Conservation (phyloP, 345 rosid species). For the Citrus medica region DNA sequence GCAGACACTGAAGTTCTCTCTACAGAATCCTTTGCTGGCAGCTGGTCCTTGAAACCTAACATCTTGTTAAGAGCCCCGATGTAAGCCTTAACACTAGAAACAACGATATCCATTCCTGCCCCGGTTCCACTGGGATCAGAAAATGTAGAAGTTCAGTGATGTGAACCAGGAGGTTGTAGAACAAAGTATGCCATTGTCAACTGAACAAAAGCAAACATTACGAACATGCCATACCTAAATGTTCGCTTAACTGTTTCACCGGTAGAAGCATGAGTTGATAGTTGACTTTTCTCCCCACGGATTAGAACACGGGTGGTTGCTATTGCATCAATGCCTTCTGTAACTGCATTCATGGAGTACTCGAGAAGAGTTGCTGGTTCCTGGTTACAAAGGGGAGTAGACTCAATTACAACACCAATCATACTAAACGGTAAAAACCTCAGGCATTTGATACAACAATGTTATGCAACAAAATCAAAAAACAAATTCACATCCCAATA, state of each 20-base stretch:
- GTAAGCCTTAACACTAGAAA: slow-evolving; percentile 91
- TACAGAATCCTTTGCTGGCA: slow-evolving; percentile 23
- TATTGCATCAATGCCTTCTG: slow-evolving; percentile 97
- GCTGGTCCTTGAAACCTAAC: slow-evolving; percentile 54
- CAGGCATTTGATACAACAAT: not conserved
- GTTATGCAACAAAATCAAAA: not conserved
- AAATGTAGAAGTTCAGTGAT: not conserved
- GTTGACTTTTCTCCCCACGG: slow-evolving; percentile 48
- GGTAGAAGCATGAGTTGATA: slow-evolving; percentile 49
- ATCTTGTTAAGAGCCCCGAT: slow-evolving; percentile 84
- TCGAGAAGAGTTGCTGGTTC: slow-evolving; percentile 73
- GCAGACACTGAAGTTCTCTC: slow-evolving; percentile 34
- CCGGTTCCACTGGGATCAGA: slow-evolving; percentile 64
- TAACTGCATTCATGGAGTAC: slow-evolving; percentile 79
- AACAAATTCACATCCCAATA: not conserved
- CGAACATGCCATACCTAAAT: slow-evolving; percentile 50
- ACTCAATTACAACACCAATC: not conserved
- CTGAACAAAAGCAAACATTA: not conserved
- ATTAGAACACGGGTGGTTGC: slow-evolving; percentile 92
- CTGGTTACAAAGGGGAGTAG: slow-evolving; percentile 29
- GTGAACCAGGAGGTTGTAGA: not conserved
- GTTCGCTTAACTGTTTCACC: slow-evolving; percentile 60
- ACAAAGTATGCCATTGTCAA: not conserved
- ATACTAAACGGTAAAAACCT: not conserved
- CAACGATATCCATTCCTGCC: slow-evolving; percentile 84